Evolutionary conservation across 2,329 filamentous ascomycete genomes (phyloP), one percentile per base, ranked within the genome.

Genomic region (Rugonectria rugulosa): DNA sequence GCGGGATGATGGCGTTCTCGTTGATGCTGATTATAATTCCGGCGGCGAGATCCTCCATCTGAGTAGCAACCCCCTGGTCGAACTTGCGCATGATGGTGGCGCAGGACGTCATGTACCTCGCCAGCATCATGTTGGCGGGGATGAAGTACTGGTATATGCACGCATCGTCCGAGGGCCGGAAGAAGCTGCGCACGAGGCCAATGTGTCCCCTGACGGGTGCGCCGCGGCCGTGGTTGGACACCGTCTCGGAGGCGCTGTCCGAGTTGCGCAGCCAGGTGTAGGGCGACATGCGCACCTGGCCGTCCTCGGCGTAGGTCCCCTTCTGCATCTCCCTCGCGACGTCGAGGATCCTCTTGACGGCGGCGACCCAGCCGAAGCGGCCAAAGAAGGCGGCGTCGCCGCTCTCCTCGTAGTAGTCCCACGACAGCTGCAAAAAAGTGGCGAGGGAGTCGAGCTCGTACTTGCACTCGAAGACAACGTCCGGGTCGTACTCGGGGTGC

Each of bases 371-470:
- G 47, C 87, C 80, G 38, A 84, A 82, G 4, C 83, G 88, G 40
- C 88, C 76, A 71, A 96, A 97, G 57, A 91, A 92, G 50, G 81
- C 83, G 1, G 79, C 83, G 31, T 93, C 93, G 1, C 81, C 81
- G 0, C 92, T 96, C 57, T 84, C 81, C 19, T 85, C 80, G 75
- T 90, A 85, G 77, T 96, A 97, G 68, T 95, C 86, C 60, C 91
- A 90, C 1, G 86, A 88, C 5, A 98, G 80, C 36, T 91, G 86
- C 7, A 98, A 80, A 73, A 97, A 97, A 24, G 92, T 88, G 1
- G 93, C 92, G 2, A 97, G 82, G 10, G 90, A 94, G 76, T 97
- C 93, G 40, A 97, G 86, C 75, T 97, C 94, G 73, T 95, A 97
- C 74, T 97, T 97, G 82, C 94, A 97, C 73, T 97, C 94, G 69